Conservation (phyloP, 805 yeast species). For the Blastobotrys parvus region DNA sequence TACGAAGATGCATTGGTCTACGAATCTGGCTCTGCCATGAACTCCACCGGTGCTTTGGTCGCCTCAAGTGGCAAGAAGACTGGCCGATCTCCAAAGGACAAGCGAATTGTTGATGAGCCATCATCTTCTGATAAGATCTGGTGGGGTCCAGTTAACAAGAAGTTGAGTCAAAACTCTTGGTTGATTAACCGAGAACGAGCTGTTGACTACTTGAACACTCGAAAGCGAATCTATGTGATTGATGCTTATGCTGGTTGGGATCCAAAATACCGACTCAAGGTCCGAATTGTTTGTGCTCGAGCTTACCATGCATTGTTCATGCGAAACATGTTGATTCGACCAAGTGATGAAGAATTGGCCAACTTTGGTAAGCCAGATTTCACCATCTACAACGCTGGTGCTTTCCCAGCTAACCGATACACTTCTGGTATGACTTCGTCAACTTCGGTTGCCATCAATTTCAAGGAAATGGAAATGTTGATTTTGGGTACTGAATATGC, state of each 20-base stretch:
- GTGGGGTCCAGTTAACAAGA: constrained; percentile 99
- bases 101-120: constrained; percentile 93
- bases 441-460: constrained; percentile 92
- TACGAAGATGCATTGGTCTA: constrained; percentile 85
- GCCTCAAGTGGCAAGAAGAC: constrained; percentile 95
- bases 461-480: constrained; percentile 97
- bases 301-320: constrained; percentile 97
- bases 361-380: constrained; percentile 96
- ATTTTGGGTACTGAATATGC: constrained; percentile 98
- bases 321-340: constrained; percentile 97
- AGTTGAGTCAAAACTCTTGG: constrained; percentile 92
- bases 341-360: constrained; percentile 79
- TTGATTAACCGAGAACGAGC: constrained; percentile 93
- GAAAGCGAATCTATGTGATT: constrained; percentile 86
- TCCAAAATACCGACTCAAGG: constrained; percentile 92
- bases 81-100: constrained; percentile 97
- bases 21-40: constrained; percentile 85
- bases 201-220: constrained; percentile 89
- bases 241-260: constrained; percentile 99
- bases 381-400: constrained; percentile 97
- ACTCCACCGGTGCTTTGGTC: constrained; percentile 88
- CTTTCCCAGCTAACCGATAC: constrained; percentile 94
- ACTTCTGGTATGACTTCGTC: constrained; percentile 97
- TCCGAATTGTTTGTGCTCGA: constrained; percentile 92
- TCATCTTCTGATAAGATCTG: constrained; percentile 77